Conservation (phyloP, 768 basidiomycete genomes). For the Ramaria sp. region DNA sequence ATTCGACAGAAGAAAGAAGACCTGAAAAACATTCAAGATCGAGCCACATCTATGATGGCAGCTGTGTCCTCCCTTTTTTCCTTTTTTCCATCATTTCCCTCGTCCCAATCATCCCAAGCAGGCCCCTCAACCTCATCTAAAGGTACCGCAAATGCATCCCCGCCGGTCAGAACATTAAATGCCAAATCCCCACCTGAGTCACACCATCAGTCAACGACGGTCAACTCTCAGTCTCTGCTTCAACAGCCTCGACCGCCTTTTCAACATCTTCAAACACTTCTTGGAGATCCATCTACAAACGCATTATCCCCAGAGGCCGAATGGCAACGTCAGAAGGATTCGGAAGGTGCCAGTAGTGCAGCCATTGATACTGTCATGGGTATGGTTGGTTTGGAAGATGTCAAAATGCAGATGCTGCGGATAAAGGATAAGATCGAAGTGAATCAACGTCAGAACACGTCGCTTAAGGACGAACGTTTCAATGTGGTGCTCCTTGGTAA, state of each 20-base stretch:
- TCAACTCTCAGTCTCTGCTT: neutral
- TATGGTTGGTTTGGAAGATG: slow-evolving; percentile 58
- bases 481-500: slow-evolving; percentile 59
- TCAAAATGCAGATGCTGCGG: slow-evolving; percentile 47
- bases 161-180: too few relatives aligned
- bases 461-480: slow-evolving; percentile 45
- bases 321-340: slow-evolving; percentile 49
- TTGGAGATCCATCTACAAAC: too few relatives aligned
- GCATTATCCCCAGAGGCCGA: slow-evolving; percentile 19
- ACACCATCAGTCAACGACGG: too few relatives aligned
- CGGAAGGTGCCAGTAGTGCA: slow-evolving; percentile 39
- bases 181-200: too few relatives aligned
- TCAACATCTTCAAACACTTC: too few relatives aligned
- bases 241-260: too few relatives aligned
- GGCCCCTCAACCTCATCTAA: too few relatives aligned
- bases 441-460: slow-evolving; percentile 38
- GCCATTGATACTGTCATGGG: slow-evolving; percentile 59
- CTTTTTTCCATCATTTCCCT: too few relatives aligned
- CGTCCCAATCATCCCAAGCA: too few relatives aligned
- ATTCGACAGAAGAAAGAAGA: slow-evolving; percentile 36
- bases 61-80: too few relatives aligned
- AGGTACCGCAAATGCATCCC: too few relatives aligned
- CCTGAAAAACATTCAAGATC: slow-evolving; percentile 18
- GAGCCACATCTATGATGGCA: neutral
- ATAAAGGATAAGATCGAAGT: slow-evolving; percentile 44